phyloP scores from a whole-genome alignment of 1,139 yeast species.

The Pneumocystis oryctolagi region DNA sequence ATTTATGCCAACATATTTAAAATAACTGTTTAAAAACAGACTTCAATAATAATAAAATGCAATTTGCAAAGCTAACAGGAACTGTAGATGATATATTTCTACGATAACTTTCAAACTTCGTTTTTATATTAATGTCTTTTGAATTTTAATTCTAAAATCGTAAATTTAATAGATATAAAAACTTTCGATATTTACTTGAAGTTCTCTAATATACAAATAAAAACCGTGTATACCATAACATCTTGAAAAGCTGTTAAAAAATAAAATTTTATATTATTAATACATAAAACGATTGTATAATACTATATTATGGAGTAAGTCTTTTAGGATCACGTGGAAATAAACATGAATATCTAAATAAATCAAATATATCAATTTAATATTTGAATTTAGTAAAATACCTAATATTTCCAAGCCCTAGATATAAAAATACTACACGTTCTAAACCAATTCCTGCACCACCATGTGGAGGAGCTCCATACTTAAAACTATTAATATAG shows the following conservation, averaged over 20 bases:
- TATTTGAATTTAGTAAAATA: neutral
- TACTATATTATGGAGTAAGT: conserved; percentile 45
- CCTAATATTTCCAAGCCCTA: conserved; percentile 81
- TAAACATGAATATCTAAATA: conserved; percentile 65
- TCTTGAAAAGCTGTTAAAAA: neutral
- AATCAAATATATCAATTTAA: neutral
- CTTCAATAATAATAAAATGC: too few relatives aligned
- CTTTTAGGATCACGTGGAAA: conserved; percentile 99
- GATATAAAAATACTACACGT: conserved; percentile 95
- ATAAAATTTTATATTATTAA: neutral
- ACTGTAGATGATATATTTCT: too few relatives aligned
- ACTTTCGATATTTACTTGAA: too few relatives aligned
- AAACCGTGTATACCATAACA: too few relatives aligned
- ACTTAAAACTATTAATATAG: conserved; percentile 79
- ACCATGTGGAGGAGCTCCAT: conserved; percentile 97
- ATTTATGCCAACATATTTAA: too few relatives aligned
- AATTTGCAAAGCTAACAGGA: too few relatives aligned
- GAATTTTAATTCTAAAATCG: too few relatives aligned
- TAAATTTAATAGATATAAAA: too few relatives aligned
- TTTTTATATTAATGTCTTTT: too few relatives aligned
- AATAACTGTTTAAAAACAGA: too few relatives aligned
- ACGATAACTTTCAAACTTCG: too few relatives aligned
- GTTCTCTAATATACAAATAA: too few relatives aligned
- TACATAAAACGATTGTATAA: neutral
- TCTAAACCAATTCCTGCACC: conserved; percentile 99